Evolutionary conservation across 2,329 filamentous ascomycete species (phyloP), one percentile per base, ranked within the genome.

Genomic region (Mollisiaceae sp.): DNA sequence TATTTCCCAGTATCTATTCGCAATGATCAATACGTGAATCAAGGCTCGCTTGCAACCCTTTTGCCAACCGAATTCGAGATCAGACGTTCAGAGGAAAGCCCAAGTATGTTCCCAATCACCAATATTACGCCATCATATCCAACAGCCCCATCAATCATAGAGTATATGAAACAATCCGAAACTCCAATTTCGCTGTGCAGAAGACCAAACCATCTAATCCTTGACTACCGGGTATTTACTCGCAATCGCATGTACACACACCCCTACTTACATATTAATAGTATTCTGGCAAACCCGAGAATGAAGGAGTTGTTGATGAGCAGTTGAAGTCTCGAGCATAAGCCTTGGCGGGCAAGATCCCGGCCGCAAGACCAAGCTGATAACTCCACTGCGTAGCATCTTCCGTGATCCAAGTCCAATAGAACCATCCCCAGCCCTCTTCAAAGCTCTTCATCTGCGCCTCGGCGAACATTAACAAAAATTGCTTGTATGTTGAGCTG

Each of bases 321-420:
- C 91, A 94, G 72, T 88, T 87, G 73, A 92, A 94, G n/a, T 83
- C 81, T 39, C 88, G 84, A 24, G 87, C 80, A 75, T 90, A 93
- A 0, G 91, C 90, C 80, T 91, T 90, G 45, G 81, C 77, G 1
- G 95, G 95, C 79, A 99, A 78, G 57, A 94, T 92, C 0, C 92
- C 92, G 1, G 91, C 91, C 60, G 85, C 85, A 68, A 94, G 81
- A 0, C 93, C 94, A 69, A 88, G 83, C 78, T 94, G 89, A 81
- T 95, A 97, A 77, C 93, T 97, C 95, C 95, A 99, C 80, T 97
- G 93, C 66, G 89, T 83, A 58, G 91, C 89, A 70, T 80, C 84
- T 82, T 98, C 94, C 36, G 94, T 97, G 79, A 93, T 87, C 94
- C 95, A 97, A 39, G 94, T 98, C 95, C 95, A 99, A 80, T 99